phyloP scores from a whole-genome alignment of 2,329 filamentous ascomycete species.

The Lachnellula arida region DNA sequence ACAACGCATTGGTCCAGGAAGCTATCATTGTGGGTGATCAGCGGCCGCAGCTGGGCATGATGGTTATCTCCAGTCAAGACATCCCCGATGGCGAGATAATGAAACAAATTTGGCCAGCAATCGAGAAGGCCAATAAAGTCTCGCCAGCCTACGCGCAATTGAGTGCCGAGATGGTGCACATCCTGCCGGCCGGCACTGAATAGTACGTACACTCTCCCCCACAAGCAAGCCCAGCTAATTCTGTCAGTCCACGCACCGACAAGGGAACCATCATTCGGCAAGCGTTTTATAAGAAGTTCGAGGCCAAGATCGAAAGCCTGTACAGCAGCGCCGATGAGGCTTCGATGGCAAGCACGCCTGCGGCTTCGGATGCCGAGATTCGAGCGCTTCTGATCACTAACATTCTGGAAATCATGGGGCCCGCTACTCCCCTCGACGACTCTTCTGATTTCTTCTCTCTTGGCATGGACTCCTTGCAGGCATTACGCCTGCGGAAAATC shows the following conservation, averaged over 20 bases:
- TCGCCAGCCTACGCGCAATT: conserved; percentile 45
- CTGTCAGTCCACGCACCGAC: conserved; percentile 40
- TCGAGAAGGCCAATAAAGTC: conserved; percentile 2
- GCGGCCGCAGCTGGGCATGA: conserved; percentile 46
- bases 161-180: conserved; percentile 46
- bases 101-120: too few species aligned
- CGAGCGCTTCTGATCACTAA: background rate
- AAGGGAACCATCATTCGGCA: conserved; percentile 51
- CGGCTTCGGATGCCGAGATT: background rate
- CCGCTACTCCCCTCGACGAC: conserved; percentile 6
- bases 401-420: too few species aligned
- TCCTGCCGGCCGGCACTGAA: conserved; percentile 39
- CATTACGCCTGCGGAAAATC: conserved; percentile 49
- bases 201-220: conserved; percentile 25
- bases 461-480: conserved; percentile 55
- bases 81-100: too few species aligned
- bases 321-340: conserved; percentile 23
- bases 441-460: conserved; percentile 54
- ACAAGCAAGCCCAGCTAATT: too few species aligned
- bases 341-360: too few species aligned
- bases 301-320: conserved; percentile 38
- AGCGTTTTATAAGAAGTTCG: conserved; percentile 44
- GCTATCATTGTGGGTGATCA: conserved; percentile 54
- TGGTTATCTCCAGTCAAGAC: conserved; percentile 46
- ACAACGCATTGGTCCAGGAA: conserved; percentile 49